phyloP scores from a whole-genome alignment of 257 asterid genomes.

The Solanum gandarillasii region DNA sequence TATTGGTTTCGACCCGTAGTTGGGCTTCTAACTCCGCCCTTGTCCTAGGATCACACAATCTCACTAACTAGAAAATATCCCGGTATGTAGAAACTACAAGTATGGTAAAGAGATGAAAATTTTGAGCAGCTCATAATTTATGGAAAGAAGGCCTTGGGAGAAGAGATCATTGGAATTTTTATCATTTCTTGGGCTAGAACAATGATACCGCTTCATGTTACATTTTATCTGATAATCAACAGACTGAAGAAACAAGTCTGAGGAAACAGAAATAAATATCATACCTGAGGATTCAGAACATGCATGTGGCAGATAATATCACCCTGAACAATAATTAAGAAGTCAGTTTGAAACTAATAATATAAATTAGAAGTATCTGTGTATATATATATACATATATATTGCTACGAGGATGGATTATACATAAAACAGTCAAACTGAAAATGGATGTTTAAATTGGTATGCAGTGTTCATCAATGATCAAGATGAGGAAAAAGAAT shows the following conservation, averaged over 20 bases:
- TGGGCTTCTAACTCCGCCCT: background rate
- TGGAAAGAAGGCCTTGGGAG: background rate
- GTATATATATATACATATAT: no score
- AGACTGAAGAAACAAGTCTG: background rate
- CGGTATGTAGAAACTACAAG: background rate
- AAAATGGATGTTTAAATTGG: background rate
- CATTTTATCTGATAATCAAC: background rate
- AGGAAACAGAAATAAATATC: background rate
- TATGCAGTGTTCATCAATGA: background rate
- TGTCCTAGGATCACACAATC: background rate
- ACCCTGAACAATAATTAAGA: conserved; percentile 35
- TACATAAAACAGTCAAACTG: background rate
- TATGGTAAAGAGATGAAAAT: background rate
- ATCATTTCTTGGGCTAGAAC: background rate
- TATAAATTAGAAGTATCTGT: background rate
- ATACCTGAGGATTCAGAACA: conserved; percentile 87
- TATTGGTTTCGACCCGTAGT: background rate
- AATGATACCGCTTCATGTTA: background rate
- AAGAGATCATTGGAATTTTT: background rate
- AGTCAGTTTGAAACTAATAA: background rate
- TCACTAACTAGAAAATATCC: background rate
- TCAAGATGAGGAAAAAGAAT: background rate
- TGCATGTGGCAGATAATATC: conserved; percentile 56
- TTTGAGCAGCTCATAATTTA: background rate
- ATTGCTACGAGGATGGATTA: background rate